Evolutionary conservation across 305 asterid genomes (phyloP).

Genomic region (Withania somnifera): DNA sequence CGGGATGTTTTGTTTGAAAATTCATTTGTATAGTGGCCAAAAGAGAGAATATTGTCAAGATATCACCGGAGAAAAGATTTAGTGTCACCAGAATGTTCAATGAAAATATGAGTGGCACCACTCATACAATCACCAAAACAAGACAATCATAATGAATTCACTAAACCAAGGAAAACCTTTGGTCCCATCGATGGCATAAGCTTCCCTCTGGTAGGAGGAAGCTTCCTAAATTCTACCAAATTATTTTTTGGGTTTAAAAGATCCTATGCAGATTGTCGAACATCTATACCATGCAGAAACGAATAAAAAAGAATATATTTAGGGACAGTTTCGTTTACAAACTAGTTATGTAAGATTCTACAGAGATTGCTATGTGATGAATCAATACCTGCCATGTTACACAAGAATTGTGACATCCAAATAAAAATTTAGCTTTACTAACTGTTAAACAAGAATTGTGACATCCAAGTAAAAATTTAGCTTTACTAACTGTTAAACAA

Average conservation of each 20-base stretch:
- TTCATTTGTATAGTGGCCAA: background rate
- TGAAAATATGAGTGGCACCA: background rate
- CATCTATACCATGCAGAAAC: background rate
- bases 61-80: background rate
- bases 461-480: too few relatives aligned
- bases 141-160: background rate
- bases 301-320: too few relatives aligned
- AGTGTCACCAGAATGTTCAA: background rate
- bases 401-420: too few relatives aligned
- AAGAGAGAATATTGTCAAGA: background rate
- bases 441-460: too few relatives aligned
- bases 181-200: background rate
- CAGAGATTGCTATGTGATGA: background rate
- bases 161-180: background rate
- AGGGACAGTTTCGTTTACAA: background rate
- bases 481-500: too few relatives aligned
- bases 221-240: background rate
- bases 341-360: background rate
- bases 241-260: background rate
- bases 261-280: background rate
- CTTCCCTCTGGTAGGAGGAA: background rate
- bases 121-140: too few relatives aligned
- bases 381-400: background rate
- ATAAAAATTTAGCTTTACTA: too few relatives aligned
- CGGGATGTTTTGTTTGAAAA: background rate